phyloP scores from a whole-genome alignment of 345 rosid genomes.

The Boechera divaricarpa region DNA sequence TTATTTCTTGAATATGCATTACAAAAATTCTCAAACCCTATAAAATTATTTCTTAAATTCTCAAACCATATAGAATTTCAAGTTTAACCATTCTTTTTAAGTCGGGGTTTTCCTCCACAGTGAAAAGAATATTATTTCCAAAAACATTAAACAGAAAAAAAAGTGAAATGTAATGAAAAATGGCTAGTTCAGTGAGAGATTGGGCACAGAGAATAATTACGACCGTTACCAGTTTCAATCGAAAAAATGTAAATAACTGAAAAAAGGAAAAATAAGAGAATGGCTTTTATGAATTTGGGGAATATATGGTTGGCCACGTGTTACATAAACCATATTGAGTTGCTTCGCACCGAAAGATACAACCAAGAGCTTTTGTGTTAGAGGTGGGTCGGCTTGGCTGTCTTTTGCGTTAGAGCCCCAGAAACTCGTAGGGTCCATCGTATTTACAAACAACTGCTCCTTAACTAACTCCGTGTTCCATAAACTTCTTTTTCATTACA shows the following conservation, averaged over 20 bases:
- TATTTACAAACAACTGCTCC: slow-evolving; percentile 34
- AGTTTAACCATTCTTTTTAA: not conserved
- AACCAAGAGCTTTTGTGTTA: slow-evolving; percentile 25
- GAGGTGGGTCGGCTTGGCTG: slow-evolving; percentile 38
- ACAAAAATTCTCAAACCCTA: not conserved
- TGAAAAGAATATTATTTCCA: not conserved
- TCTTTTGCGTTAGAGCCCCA: slow-evolving; percentile 32
- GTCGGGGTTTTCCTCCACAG: not conserved
- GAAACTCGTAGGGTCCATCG: slow-evolving; percentile 24
- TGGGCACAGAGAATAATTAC: slow-evolving; percentile 15
- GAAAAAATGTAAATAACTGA: not conserved
- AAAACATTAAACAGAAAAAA: too few relatives aligned
- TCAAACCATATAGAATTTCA: not conserved
- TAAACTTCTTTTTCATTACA: slow-evolving; percentile 26
- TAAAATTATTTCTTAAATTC: not conserved
- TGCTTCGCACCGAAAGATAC: slow-evolving; percentile 39
- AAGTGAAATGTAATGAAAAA: not conserved
- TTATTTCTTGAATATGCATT: not conserved
- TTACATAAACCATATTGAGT: slow-evolving; percentile 6
- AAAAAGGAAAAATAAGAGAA: not conserved
- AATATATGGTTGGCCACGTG: slow-evolving; percentile 27
- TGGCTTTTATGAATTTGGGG: not conserved
- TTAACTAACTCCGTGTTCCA: slow-evolving; percentile 39
- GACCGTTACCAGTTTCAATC: slow-evolving; percentile 28
- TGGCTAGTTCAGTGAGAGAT: slow-evolving; percentile 1